Percentiles rank a stretch among this genome's conserved stretches.
Evolutionary conservation across 208 protist genomes (phyloP).

Genomic region (Trypanosoma conorhini): DNA sequence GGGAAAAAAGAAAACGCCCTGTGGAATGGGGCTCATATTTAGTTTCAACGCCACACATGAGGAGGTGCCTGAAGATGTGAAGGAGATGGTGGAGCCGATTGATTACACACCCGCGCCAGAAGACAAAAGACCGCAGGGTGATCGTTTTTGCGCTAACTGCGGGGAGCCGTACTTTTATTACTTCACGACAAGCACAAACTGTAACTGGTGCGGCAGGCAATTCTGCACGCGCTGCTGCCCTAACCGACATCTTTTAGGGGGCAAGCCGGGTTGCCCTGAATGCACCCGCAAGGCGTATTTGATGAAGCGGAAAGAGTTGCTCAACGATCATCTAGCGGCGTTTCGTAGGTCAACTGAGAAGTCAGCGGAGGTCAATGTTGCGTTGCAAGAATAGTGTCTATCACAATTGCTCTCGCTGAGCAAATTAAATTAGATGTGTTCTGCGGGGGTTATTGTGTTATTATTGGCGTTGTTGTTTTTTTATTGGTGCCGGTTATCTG

Average conservation of each 20-base stretch:
- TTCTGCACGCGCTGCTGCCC: conserved; percentile 80
- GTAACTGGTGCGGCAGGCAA: conserved; percentile 78
- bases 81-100: conserved; percentile 62
- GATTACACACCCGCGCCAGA: conserved; percentile 53
- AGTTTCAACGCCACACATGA: conserved; percentile 57
- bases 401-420: too few relatives aligned
- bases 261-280: conserved; percentile 65
- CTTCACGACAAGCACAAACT: conserved; percentile 74
- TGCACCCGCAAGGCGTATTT: conserved; percentile 63
- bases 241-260: conserved; percentile 53
- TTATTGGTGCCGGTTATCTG: neutral
- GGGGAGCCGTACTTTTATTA: conserved; percentile 55
- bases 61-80: conserved; percentile 69
- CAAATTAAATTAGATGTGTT: too few relatives aligned
- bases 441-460: too few relatives aligned
- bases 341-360: neutral
- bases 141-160: conserved; percentile 59
- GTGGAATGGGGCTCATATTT: conserved; percentile 59
- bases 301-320: conserved; percentile 38
- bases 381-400: neutral
- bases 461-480: neutral
- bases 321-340: conserved; percentile 38
- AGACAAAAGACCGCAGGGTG: conserved; percentile 33
- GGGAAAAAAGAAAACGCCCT: neutral
- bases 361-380: conserved; percentile 15